Percentiles rank a stretch among this genome's conserved stretches.
phyloP scores from a whole-genome alignment of 1,284 basidiomycete species.

The Ustilago nuda region DNA sequence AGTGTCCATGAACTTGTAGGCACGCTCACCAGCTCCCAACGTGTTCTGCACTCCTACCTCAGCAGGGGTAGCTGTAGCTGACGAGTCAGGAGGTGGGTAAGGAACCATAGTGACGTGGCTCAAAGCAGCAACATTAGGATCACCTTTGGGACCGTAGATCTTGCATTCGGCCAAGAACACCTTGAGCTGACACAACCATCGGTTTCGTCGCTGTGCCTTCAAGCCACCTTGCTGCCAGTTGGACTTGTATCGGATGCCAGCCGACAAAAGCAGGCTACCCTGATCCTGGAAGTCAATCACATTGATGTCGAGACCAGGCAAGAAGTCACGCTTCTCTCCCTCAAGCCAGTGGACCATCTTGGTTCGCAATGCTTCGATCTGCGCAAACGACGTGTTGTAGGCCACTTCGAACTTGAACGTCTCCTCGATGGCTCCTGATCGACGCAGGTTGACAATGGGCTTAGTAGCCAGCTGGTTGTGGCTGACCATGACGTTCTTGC shows the following conservation, averaged over 20 bases:
- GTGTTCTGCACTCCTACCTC: slow-evolving; percentile 40
- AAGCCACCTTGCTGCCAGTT: slow-evolving; percentile 81
- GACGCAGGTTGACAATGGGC: slow-evolving; percentile 78
- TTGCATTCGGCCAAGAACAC: slow-evolving; percentile 77
- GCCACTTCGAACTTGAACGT: slow-evolving; percentile 83
- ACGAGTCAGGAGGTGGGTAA: slow-evolving; percentile 37
- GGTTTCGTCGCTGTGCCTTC: slow-evolving; percentile 82
- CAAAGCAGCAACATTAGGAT: slow-evolving; percentile 31
- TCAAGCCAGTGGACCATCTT: slow-evolving; percentile 86
- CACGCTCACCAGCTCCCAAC: slow-evolving; percentile 34
- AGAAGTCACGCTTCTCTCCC: slow-evolving; percentile 69
- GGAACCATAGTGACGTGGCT: slow-evolving; percentile 41
- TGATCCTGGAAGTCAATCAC: slow-evolving; percentile 82
- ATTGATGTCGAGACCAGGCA: slow-evolving; percentile 66
- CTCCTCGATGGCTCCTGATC: slow-evolving; percentile 80
- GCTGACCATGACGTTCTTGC: slow-evolving; percentile 50
- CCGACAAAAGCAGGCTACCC: slow-evolving; percentile 80
- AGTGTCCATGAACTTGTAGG: slow-evolving; percentile 49
- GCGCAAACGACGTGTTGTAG: slow-evolving; percentile 83
- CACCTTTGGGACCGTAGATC: slow-evolving; percentile 81
- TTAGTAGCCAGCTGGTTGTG: slow-evolving; percentile 57
- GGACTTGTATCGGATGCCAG: slow-evolving; percentile 89
- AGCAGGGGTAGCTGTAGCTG: slow-evolving; percentile 22
- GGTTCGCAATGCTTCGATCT: slow-evolving; percentile 81
- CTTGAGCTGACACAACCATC: slow-evolving; percentile 90